Conservation (phyloP, 495 filamentous ascomycete genomes). For the Entonaema liquescens region DNA sequence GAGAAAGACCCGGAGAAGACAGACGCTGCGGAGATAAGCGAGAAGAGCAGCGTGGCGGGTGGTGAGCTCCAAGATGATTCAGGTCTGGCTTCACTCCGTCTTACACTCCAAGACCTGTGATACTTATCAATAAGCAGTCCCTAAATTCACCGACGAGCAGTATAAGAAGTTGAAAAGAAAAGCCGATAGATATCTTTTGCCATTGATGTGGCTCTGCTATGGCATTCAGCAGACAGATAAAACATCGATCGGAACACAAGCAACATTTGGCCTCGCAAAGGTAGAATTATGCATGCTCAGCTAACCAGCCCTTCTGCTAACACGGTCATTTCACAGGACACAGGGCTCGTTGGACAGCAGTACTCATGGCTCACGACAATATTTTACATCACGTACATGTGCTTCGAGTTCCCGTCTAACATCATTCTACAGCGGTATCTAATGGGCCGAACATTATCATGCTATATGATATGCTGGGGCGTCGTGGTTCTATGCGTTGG, state of each 20-base stretch:
- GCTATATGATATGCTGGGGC: constrained; percentile 48
- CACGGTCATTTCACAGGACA: constrained; percentile 29
- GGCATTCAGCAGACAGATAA: constrained; percentile 48
- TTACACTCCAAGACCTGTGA: neutral
- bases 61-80: constrained; percentile 27
- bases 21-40: constrained; percentile 27
- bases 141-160: constrained; percentile 43
- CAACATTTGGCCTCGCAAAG: constrained; percentile 42
- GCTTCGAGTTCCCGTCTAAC: constrained; percentile 48
- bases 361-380: constrained; percentile 48
- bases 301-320: neutral
- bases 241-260: constrained; percentile 46
- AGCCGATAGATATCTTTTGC: constrained; percentile 43
- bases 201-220: constrained; percentile 49
- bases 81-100: constrained; percentile 17
- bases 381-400: constrained; percentile 48
- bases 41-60: constrained; percentile 33
- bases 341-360: constrained; percentile 45
- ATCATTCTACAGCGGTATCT: constrained; percentile 45
- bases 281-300: neutral
- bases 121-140: constrained; percentile 17
- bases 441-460: constrained; percentile 47
- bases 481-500: constrained; percentile 43
- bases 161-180: constrained; percentile 44
- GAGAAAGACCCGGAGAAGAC: constrained; percentile 39